Evolutionary conservation across 2,329 filamentous ascomycete species (phyloP), one percentile per base, ranked within the genome.

Genomic region (Sporothrix schenckii): DNA sequence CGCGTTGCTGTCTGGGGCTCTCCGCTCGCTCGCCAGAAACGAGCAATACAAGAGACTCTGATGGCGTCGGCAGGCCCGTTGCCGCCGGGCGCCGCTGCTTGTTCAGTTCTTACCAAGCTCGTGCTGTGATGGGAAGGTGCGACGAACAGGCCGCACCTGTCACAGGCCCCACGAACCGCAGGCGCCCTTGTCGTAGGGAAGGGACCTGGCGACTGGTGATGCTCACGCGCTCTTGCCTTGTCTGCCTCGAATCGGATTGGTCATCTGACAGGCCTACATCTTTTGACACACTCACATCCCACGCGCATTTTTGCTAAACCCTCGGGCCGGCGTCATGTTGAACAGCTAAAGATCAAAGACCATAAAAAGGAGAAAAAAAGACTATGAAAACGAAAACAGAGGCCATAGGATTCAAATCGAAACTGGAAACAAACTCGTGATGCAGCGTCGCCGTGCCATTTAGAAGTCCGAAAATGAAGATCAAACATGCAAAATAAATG

Each of bases 41-140:
- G 24, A 3, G 44, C 19, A 34, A 65, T 34, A 34, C 61, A 65
- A 34, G 10, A 39, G 30, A 58, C 27, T 21, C 7, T 39, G 30
- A n/a, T 13, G 41, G 44, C 30, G 41, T 70, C 69, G 69, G 50
- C 58, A 56, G 65, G n/a, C n/a, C 34, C 41, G 49, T 67, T 67
- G 50, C 63, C 63, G 49, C 49, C 19, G 27, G 47, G 52, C 49
- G n/a, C 70, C 10, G 21, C 39, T 50, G 58, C 39, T 66, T 71
- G 66, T 54, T 69, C 60, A 69, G 70, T 56, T 34, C 58, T 71
- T 41, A 66, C 60, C 52, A 71, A 71, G 70, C 70, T 44, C 24
- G 44, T 41, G 52, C 27, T 24, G 24, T 4, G 19, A 24, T 49
- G 21, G 39, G 60, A 21, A 63, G 60, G 60, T n/a, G 41, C 60